phyloP scores from a whole-genome alignment of 2,329 filamentous ascomycete species.

The Clarireedia monteithiana region DNA sequence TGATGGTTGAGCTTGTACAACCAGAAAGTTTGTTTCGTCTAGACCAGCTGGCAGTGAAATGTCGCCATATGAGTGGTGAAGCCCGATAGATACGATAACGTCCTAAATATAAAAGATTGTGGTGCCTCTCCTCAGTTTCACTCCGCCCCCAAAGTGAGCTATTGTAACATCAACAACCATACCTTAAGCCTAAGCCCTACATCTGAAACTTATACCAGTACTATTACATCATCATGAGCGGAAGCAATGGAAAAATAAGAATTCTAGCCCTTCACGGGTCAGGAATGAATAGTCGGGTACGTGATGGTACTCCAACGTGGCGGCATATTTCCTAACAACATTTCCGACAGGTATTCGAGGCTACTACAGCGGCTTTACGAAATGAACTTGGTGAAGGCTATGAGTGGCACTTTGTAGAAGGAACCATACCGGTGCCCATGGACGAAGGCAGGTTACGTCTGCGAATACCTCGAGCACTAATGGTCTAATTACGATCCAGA shows the following conservation, averaged over 20 bases:
- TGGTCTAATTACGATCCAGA: not conserved
- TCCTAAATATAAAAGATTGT: too few species aligned
- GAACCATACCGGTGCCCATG: constrained; percentile 2
- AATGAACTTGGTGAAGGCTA: constrained; percentile 12
- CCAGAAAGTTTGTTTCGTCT: too few species aligned
- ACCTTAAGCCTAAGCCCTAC: not conserved
- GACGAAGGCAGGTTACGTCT: not conserved
- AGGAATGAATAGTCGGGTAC: not conserved
- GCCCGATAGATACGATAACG: too few species aligned
- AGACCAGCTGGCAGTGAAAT: too few species aligned
- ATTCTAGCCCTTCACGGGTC: not conserved
- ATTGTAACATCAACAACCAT: not conserved
- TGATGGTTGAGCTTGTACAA: too few species aligned
- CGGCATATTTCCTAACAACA: too few species aligned
- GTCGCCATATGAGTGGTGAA: too few species aligned
- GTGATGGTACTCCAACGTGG: not conserved
- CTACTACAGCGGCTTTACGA: constrained; percentile 10
- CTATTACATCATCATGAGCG: not conserved
- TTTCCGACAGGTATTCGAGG: not conserved
- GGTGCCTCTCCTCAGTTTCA: too few species aligned
- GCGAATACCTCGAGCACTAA: not conserved
- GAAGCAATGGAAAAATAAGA: not conserved
- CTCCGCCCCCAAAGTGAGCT: too few species aligned
- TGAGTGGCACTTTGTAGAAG: constrained; percentile 13
- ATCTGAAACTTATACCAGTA: not conserved